phyloP scores from a whole-genome alignment of 805 yeast genomes.

The Metschnikowia anglica region DNA sequence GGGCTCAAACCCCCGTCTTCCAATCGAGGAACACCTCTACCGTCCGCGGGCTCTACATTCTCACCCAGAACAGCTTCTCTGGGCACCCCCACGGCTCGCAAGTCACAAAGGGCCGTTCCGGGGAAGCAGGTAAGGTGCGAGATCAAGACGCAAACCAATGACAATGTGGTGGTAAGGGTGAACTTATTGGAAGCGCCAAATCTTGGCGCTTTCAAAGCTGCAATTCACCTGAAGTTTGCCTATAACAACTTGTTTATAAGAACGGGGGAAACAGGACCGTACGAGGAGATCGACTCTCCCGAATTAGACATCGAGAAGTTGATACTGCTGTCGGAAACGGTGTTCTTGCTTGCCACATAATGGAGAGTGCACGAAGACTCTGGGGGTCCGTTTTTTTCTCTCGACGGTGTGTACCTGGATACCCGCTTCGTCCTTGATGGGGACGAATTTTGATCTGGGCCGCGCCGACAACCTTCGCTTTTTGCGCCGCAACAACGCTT shows the following conservation, averaged over 20 bases:
- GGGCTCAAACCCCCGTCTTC: neutral
- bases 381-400: too few species aligned
- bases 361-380: neutral
- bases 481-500: too few species aligned
- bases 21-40: neutral
- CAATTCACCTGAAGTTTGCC: constrained; percentile 26
- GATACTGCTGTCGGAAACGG: constrained; percentile 23
- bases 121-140: constrained; percentile 24
- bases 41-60: neutral
- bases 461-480: too few species aligned
- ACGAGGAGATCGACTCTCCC: constrained; percentile 29
- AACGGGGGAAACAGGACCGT: constrained; percentile 24
- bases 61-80: neutral
- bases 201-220: constrained; percentile 25
- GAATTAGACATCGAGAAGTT: constrained; percentile 23
- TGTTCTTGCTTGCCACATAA: constrained; percentile 23
- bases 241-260: constrained; percentile 29
- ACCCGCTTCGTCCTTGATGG: too few species aligned
- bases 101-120: neutral
- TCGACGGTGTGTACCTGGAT: too few species aligned
- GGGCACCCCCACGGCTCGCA: neutral
- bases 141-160: constrained; percentile 28
- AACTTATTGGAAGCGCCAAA: constrained; percentile 18
- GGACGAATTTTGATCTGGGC: too few species aligned
- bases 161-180: constrained; percentile 28